Base-by-base conservation (phyloP, 345 rosid genomes). In the Heritiera fomes region DNA sequence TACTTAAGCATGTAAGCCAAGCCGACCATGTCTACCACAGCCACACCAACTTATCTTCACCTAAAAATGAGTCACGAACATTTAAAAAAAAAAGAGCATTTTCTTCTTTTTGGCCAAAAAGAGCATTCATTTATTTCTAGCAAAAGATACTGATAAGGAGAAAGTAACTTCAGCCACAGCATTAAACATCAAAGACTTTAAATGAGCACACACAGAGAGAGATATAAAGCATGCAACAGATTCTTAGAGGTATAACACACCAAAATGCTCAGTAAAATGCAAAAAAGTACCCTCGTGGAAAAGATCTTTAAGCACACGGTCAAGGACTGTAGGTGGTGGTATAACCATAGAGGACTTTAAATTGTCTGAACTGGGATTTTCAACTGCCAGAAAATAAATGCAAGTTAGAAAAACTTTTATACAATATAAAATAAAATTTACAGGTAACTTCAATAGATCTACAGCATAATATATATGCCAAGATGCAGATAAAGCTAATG, bases 291-390 rank as follows among this genome's bases (percentile, higher is more conserved):
- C 99, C 34, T 88, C 90, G 58, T 86, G 97, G 81, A 96, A 92
- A 71, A 96, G 95, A 85, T 96, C 98, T 86, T 92, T 96, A 77
- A 96, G 84, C 83, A 94, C 91, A 50, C 97, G 97, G 86, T 96
- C 99, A 77, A 94, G 89, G 80, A 89, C 97, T 2, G 95, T 82
- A 49, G 93, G 90, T 52, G 99, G 89, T 62, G 99, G 99, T 84
- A 90, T 80, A 78, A 91, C 90, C 94, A 89, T 81, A 59, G 97
- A 87, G 52, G 97, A 86, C 82, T 83, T 94, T 71, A 91, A 76
- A 84, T 85, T 86, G 83, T 91, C 93, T 63, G 93, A 85, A 79
- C 85, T 84, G 68, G 90, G 85, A 82, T 84, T 90, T 85, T 94
- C 97, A 79, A 79, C 99, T 93, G 95, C 81, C 38, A 78, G 49